Percentiles rank a stretch among this genome's conserved stretches.
Evolutionary conservation across 2,329 filamentous ascomycete species (phyloP).

Genomic region (Colletotrichum tropicale): DNA sequence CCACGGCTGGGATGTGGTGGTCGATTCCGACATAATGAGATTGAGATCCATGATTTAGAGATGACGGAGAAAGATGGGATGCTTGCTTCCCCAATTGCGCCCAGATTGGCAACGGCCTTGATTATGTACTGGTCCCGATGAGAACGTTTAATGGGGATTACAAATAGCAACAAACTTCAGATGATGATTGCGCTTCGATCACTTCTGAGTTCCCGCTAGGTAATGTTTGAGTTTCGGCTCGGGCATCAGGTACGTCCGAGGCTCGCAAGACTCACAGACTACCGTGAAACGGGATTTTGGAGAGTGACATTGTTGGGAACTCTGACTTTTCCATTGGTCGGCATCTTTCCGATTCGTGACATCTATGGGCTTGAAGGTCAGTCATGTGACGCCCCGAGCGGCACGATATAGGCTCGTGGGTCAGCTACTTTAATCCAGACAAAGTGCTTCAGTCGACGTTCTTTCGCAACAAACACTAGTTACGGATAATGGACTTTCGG

Average conservation of each 20-base stretch:
- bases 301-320: neutral
- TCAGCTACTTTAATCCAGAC: rapidly evolving
- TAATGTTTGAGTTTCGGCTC: neutral
- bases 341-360: neutral
- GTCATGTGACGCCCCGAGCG: neutral
- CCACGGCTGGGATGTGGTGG: neutral
- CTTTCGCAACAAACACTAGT: neutral
- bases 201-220: neutral
- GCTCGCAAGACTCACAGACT: neutral
- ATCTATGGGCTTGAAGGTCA: neutral
- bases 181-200: neutral
- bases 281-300: neutral
- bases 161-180: neutral
- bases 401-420: neutral
- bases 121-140: neutral
- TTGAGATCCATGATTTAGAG: neutral
- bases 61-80: neutral
- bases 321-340: neutral
- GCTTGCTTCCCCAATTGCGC: neutral
- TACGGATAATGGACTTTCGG: rapidly evolving
- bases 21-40: neutral
- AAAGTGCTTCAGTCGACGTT: rapidly evolving
- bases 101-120: neutral
- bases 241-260: neutral
- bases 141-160: neutral